These are phyloP conservation scores for Ephemerocybe angulata DNA, from an alignment of 768 basidiomycete species.

Conservation along the genomic window DNA sequence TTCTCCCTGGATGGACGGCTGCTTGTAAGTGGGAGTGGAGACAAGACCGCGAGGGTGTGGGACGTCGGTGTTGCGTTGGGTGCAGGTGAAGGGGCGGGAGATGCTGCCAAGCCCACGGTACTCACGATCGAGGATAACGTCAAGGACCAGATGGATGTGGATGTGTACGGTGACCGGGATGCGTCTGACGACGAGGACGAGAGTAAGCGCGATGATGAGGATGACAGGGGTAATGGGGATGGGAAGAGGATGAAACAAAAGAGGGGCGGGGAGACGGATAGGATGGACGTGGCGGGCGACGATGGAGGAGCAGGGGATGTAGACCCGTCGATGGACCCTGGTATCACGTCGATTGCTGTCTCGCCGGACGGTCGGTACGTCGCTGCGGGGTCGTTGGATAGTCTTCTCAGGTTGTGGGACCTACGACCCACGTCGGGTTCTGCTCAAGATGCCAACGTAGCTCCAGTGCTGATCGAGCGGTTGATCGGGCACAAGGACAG, in stretches of 20 bases:
- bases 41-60: constrained; percentile 41
- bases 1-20: constrained; percentile 78
- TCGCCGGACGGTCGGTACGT: constrained; percentile 68
- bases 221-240: neutral
- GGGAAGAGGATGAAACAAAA: neutral
- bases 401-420: constrained; percentile 75
- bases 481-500: constrained; percentile 74
- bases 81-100: neutral
- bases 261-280: neutral
- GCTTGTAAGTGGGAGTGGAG: constrained; percentile 86
- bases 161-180: neutral
- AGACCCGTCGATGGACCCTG: constrained; percentile 35
- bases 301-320: neutral
- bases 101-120: neutral
- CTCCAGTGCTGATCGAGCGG: constrained; percentile 37
- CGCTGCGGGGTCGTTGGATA: constrained; percentile 63
- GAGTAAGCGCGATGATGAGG: neutral
- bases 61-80: constrained; percentile 23
- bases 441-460: too few relatives aligned
- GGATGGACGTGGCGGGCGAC: neutral
- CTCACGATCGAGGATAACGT: constrained; percentile 1
- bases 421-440: neutral
- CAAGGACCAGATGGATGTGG: neutral
- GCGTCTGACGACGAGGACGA: neutral
- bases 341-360: constrained; percentile 72